Conservation (phyloP, 2,329 filamentous ascomycete species). For the Lecanoromycetidae sp. region DNA sequence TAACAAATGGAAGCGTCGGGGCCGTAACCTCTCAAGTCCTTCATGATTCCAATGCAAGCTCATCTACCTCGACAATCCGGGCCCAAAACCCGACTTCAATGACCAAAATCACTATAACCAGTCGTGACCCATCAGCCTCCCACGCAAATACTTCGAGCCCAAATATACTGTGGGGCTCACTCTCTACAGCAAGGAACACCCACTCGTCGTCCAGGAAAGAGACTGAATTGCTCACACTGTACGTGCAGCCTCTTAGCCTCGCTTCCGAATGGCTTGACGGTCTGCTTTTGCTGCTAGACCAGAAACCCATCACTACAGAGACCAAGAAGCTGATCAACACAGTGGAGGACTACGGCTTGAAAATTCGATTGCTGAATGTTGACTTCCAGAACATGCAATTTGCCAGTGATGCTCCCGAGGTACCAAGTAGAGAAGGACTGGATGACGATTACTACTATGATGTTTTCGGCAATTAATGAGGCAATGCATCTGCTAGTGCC, state of each 20-base stretch:
- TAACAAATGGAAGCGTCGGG: conserved; percentile 73
- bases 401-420: conserved; percentile 55
- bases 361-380: conserved; percentile 85
- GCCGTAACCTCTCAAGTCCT: conserved; percentile 91
- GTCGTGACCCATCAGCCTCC: conserved; percentile 39
- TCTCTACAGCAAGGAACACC: conserved; percentile 22
- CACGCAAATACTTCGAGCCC: conserved; percentile 28
- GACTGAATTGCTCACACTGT: conserved; percentile 65
- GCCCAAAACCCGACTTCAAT: conserved; percentile 31
- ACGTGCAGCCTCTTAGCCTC: conserved; percentile 65
- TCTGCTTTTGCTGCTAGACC: conserved; percentile 83
- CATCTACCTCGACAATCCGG: conserved; percentile 31
- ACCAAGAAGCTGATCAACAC: conserved; percentile 80
- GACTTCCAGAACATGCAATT: conserved; percentile 68
- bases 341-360: conserved; percentile 80
- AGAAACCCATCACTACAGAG: conserved; percentile 92
- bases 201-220: conserved; percentile 42
- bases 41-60: conserved; percentile 42
- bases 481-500: no score
- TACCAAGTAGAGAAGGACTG: conserved; percentile 72
- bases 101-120: conserved; percentile 88
- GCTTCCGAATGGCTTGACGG: conserved; percentile 97
- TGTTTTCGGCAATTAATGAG: conserved; percentile 42
- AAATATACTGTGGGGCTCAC: conserved; percentile 25
- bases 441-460: conserved; percentile 94